phyloP scores from a whole-genome alignment of 2,329 filamentous ascomycete genomes.

The Pseudocercospora pini-densiflorae region DNA sequence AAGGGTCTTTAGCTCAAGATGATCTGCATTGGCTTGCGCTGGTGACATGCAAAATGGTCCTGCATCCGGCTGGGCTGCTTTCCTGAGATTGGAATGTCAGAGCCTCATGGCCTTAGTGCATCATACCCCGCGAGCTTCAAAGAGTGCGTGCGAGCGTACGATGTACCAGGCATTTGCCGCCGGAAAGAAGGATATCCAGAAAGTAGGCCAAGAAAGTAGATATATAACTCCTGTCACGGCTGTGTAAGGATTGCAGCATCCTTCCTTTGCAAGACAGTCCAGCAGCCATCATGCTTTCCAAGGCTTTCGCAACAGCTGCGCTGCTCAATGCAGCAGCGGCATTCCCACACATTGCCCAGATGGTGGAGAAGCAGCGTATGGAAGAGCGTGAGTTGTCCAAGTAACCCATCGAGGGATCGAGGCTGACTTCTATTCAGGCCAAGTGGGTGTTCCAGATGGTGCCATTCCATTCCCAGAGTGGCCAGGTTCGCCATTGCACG shows the following conservation, averaged over 20 bases:
- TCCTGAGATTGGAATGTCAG: not conserved
- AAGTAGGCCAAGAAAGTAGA: not conserved
- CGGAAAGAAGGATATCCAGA: conserved; percentile 11
- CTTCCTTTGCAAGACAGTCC: not conserved
- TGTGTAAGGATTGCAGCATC: not conserved
- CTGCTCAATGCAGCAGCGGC: conserved; percentile 27
- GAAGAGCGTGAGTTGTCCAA: conserved; percentile 14
- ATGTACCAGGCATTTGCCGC: not conserved
- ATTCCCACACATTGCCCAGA: conserved; percentile 32
- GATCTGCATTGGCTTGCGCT: not conserved
- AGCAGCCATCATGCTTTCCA: conserved; percentile 11
- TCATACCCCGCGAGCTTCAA: not conserved
- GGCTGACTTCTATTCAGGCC: conserved; percentile 10
- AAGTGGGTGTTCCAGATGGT: conserved; percentile 21
- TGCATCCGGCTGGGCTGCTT: not conserved
- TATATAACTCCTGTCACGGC: not conserved
- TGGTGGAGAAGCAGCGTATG: conserved; percentile 26
- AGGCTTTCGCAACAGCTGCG: conserved; percentile 17
- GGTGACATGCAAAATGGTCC: not conserved
- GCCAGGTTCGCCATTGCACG: conserved; percentile 29
- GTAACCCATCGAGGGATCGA: not conserved
- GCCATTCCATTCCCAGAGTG: conserved; percentile 30
- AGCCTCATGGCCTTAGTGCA: conserved; percentile 3
- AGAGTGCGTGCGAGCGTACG: not conserved
- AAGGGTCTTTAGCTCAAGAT: not conserved